These are phyloP conservation scores for Tirmania nivea DNA, from an alignment of 495 filamentous ascomycete genomes.

Conservation along the genomic window DNA sequence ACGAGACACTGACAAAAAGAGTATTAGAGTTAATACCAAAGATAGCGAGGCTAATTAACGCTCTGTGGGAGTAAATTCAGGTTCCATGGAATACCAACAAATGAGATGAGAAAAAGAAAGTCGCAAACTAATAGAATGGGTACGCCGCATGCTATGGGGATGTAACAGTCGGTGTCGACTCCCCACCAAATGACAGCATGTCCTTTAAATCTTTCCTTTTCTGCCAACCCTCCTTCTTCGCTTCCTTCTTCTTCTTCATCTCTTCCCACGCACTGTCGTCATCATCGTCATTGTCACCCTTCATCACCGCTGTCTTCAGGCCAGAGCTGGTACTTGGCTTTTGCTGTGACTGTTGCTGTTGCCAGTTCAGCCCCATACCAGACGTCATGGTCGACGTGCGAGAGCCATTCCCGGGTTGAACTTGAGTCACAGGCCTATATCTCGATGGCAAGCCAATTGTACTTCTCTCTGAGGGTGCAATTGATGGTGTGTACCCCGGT, in stretches of 20 bases:
- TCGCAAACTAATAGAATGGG: too few species aligned
- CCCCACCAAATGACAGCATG: not conserved
- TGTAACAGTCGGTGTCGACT: too few species aligned
- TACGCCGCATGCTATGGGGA: too few species aligned
- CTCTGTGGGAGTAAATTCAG: too few species aligned
- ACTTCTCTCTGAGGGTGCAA: conserved; percentile 85
- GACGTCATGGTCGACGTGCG: conserved; percentile 33
- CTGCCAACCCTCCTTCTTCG: conserved; percentile 19
- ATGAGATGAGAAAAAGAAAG: too few species aligned
- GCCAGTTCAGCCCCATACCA: conserved; percentile 22
- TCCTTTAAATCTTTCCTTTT: conserved; percentile 4
- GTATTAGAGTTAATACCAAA: too few species aligned
- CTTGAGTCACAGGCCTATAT: conserved; percentile 73
- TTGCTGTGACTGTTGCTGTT: not conserved
- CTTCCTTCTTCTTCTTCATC: conserved; percentile 14
- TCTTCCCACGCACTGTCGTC: conserved; percentile 18
- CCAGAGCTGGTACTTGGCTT: not conserved
- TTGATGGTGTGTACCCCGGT: conserved; percentile 43
- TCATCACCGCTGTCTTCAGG: not conserved
- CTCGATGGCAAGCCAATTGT: conserved; percentile 73
- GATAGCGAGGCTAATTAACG: too few species aligned
- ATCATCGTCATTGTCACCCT: conserved; percentile 13
- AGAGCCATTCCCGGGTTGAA: conserved; percentile 17
- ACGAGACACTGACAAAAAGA: too few species aligned
- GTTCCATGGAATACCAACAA: too few species aligned